A percentile compares a stretch with the other conserved stretches of the same genome.
Conservation (phyloP, 1,284 basidiomycete genomes). For the Puccinia hordei region DNA sequence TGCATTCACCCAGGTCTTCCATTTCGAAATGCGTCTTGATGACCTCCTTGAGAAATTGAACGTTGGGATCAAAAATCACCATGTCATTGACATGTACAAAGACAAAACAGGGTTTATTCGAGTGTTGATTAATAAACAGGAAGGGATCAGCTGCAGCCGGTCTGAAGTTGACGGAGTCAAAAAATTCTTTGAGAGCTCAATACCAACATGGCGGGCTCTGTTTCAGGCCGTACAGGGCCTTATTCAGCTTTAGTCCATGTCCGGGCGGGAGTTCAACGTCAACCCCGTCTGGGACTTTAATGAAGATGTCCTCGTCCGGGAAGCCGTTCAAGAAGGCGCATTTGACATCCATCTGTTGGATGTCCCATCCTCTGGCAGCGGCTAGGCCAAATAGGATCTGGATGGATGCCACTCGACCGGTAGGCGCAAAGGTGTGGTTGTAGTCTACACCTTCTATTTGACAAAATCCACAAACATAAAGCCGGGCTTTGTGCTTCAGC, state of each 20-base stretch:
- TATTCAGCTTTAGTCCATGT: background rate
- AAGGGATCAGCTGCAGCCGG: background rate
- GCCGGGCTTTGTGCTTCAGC: background rate
- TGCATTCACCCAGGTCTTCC: constrained; percentile 8
- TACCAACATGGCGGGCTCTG: constrained; percentile 26
- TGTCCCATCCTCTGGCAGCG: background rate
- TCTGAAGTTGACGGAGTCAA: background rate
- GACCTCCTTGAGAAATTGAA: background rate
- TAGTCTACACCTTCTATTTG: constrained; percentile 19
- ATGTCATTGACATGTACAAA: constrained; percentile 11
- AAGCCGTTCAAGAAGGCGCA: background rate
- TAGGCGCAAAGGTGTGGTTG: constrained; percentile 20
- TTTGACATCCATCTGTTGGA: constrained; percentile 33
- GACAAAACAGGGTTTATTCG: background rate
- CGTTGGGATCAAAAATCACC: background rate
- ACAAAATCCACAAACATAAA: background rate
- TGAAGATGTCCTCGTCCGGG: constrained; percentile 9
- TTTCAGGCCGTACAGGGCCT: constrained; percentile 24
- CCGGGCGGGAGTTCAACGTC: background rate
- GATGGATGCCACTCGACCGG: background rate
- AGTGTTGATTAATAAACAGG: constrained; percentile 3
- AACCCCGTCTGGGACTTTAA: background rate
- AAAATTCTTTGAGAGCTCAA: background rate
- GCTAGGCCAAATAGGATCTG: background rate
- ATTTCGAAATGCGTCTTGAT: constrained; percentile 7